Conservation (phyloP, 1,139 yeast species). For the Magnusiomyces paraingens region DNA sequence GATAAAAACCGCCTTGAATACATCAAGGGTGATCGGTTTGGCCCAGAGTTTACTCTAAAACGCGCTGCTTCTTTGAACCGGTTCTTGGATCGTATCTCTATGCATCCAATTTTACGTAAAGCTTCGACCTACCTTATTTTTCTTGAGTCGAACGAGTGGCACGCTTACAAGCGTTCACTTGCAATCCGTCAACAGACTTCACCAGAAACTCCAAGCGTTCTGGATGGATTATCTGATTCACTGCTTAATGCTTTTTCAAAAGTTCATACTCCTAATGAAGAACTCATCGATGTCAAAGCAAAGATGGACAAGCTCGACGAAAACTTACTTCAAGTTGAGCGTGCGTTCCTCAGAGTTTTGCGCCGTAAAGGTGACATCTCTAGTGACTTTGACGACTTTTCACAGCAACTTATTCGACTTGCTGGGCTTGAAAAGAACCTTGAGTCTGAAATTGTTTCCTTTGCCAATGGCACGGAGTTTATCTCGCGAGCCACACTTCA, state of each 20-base stretch:
- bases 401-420: slow-evolving; percentile 61
- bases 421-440: slow-evolving; percentile 47
- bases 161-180: slow-evolving; percentile 59
- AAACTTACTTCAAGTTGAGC: slow-evolving; percentile 71
- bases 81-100: slow-evolving; percentile 64
- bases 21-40: slow-evolving; percentile 88
- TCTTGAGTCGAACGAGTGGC: slow-evolving; percentile 79
- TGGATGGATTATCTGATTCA: slow-evolving; percentile 72
- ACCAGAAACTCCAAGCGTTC: slow-evolving; percentile 32
- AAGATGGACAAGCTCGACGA: slow-evolving; percentile 79
- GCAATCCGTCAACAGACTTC: slow-evolving; percentile 22
- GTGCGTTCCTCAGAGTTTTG: slow-evolving; percentile 64
- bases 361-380: slow-evolving; percentile 68
- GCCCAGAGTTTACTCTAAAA: slow-evolving; percentile 71
- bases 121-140: slow-evolving; percentile 72
- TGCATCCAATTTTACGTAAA: slow-evolving; percentile 64
- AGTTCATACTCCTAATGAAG: slow-evolving; percentile 66
- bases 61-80: slow-evolving; percentile 79
- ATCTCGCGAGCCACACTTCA: slow-evolving; percentile 42
- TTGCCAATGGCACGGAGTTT: slow-evolving; percentile 48
- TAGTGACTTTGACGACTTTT: slow-evolving; percentile 65
- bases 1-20: slow-evolving; percentile 88
- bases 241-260: slow-evolving; percentile 89
- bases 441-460: slow-evolving; percentile 46
- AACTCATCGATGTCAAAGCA: slow-evolving; percentile 77